phyloP scores from a whole-genome alignment of 140 eudicot species.

The Ambrosia hybrid region DNA sequence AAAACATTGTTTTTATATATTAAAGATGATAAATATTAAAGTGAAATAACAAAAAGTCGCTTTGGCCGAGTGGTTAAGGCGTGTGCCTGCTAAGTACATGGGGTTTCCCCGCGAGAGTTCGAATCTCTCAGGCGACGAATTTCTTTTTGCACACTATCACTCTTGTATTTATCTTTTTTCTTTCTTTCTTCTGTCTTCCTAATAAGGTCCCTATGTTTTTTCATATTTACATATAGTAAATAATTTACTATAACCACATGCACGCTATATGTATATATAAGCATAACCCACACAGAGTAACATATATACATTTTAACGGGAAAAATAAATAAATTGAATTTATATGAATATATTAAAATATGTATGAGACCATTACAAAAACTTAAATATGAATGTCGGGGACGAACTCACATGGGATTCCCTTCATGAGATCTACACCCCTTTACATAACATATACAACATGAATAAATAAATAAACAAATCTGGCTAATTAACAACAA shows the following conservation, averaged over 20 bases:
- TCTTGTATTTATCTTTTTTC: neutral
- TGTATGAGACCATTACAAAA: constrained; percentile 21
- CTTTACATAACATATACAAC: constrained; percentile 13
- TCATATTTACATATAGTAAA: neutral
- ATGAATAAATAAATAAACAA: constrained; percentile 17
- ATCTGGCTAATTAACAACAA: neutral
- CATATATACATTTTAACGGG: neutral
- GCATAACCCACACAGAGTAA: neutral
- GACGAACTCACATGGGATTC: constrained; percentile 41
- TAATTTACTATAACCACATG: too few species aligned
- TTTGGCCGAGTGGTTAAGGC: constrained; percentile 99
- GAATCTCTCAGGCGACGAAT: constrained; percentile 75
- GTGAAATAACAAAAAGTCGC: constrained; percentile 27
- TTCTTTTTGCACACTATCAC: too few species aligned
- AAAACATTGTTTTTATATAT: too few species aligned
- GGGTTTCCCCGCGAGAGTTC: constrained; percentile 99
- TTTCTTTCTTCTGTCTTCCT: neutral
- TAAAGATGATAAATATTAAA: too few species aligned
- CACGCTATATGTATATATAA: neutral
- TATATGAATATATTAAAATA: constrained; percentile 9
- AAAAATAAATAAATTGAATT: neutral
- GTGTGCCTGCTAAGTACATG: constrained; percentile 99
- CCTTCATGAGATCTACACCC: constrained; percentile 41
- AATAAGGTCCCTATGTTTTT: neutral
- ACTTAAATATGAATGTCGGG: constrained; percentile 34